These are phyloP conservation scores for Colletotrichum lini DNA, from an alignment of 2,329 filamentous ascomycete genomes.

Conservation along the genomic window DNA sequence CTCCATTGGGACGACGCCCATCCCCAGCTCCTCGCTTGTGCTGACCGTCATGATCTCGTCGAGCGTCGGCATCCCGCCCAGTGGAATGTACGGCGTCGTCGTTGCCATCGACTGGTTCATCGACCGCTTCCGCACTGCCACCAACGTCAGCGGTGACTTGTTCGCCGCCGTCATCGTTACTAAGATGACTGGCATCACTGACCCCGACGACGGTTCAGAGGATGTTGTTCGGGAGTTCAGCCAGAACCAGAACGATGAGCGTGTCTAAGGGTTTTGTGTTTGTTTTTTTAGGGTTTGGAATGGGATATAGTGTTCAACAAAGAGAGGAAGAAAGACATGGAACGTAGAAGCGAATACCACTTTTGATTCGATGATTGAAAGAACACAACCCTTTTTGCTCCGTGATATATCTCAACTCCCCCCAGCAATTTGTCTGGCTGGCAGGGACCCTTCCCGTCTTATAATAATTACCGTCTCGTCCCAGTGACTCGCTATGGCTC, in stretches of 20 bases:
- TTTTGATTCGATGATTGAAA: constrained; percentile 7
- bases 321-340: not conserved
- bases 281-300: too few species aligned
- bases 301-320: not conserved
- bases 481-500: not conserved
- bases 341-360: constrained; percentile 21
- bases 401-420: not conserved
- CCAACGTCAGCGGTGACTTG: constrained; percentile 67
- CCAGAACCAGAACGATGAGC: constrained; percentile 36
- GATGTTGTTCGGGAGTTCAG: constrained; percentile 20
- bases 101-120: constrained; percentile 70
- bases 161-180: constrained; percentile 58
- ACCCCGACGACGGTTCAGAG: constrained; percentile 42
- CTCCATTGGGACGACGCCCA: constrained; percentile 68
- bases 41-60: constrained; percentile 66
- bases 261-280: constrained; percentile 12
- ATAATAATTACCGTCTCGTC: not conserved
- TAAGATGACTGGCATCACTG: constrained; percentile 56
- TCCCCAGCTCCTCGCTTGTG: constrained; percentile 66
- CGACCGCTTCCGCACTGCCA: constrained; percentile 67
- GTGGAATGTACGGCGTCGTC: constrained; percentile 66
- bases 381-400: not conserved
- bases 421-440: not conserved
- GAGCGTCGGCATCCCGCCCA: constrained; percentile 60
- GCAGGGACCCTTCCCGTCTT: not conserved